phyloP scores from a whole-genome alignment of 192 early-diverging fungal species.

The Ramicandelaber brevisporus region DNA sequence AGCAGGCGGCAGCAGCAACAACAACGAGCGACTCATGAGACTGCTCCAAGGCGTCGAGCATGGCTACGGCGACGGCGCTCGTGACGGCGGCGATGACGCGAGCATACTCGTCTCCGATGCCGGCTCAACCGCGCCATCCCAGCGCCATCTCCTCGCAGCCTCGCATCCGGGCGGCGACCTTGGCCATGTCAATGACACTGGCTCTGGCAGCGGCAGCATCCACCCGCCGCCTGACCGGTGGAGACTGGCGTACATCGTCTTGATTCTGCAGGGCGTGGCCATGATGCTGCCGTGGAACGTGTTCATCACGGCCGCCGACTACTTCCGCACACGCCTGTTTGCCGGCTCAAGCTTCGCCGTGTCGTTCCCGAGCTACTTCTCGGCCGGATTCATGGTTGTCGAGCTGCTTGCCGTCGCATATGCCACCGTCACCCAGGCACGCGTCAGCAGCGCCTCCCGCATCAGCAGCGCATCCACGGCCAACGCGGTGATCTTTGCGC shows the following conservation, averaged over 20 bases:
- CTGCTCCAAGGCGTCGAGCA: too few relatives aligned
- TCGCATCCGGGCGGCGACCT: too few relatives aligned
- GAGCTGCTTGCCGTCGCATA: slow-evolving; percentile 25
- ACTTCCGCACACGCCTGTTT: slow-evolving; percentile 36
- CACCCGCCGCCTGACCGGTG: slow-evolving; percentile 15
- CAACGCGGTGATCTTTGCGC: slow-evolving; percentile 22
- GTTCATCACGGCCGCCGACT: slow-evolving; percentile 55
- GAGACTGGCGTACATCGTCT: slow-evolving; percentile 27
- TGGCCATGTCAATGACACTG: too few relatives aligned
- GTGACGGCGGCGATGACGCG: too few relatives aligned
- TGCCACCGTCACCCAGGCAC: slow-evolving; percentile 18
- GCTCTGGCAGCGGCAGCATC: slow-evolving; percentile 1
- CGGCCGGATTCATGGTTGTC: slow-evolving; percentile 26
- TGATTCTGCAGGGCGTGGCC: slow-evolving; percentile 46
- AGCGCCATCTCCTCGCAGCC: too few relatives aligned
- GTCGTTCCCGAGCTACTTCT: slow-evolving; percentile 60
- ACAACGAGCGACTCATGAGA: too few relatives aligned
- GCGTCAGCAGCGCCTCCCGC: slow-evolving; percentile 9
- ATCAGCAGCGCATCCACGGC: slow-evolving; percentile 20
- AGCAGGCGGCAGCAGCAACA: too few relatives aligned
- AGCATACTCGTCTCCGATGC: too few relatives aligned
- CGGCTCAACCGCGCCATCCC: too few relatives aligned
- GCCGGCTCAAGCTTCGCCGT: slow-evolving; percentile 23
- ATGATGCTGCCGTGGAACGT: slow-evolving; percentile 61
- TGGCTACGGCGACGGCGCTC: too few relatives aligned